Evolutionary conservation across 345 rosid species (phyloP).

Genomic region (Citrus cavaleriei): DNA sequence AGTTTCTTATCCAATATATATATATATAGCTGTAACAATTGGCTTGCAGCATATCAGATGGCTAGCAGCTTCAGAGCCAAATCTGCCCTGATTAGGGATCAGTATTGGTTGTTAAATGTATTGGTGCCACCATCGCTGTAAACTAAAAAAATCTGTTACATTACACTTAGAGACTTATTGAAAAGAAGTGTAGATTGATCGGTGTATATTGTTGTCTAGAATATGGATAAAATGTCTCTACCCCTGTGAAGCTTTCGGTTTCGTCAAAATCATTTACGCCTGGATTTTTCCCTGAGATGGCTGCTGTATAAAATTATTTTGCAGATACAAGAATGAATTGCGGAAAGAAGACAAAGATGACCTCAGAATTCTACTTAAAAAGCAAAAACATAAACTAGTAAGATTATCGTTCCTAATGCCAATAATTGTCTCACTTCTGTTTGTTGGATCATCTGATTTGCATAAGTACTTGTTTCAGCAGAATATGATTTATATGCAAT

Average conservation of each 20-base stretch:
- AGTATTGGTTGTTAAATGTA: not conserved
- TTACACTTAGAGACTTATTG: not conserved
- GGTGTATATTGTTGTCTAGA: not conserved
- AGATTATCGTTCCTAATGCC: conserved; percentile 18
- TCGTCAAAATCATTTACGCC: not conserved
- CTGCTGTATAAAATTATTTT: not conserved
- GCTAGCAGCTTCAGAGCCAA: not conserved
- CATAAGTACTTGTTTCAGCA: not conserved
- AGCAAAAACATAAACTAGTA: conserved; percentile 78
- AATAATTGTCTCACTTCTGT: not conserved
- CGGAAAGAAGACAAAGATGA: conserved; percentile 78
- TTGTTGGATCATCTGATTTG: not conserved
- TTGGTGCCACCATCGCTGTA: not conserved
- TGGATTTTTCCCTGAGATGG: not conserved
- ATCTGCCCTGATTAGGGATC: not conserved
- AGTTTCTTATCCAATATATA: too few relatives aligned
- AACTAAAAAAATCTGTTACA: not conserved
- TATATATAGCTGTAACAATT: too few relatives aligned
- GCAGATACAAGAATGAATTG: conserved; percentile 86
- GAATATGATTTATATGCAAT: not conserved
- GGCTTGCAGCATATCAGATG: not conserved
- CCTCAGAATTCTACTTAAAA: conserved; percentile 53
- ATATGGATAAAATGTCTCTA: not conserved
- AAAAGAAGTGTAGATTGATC: not conserved
- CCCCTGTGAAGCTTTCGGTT: not conserved